These are phyloP conservation scores for Cardamine resedifolia DNA, from an alignment of 345 rosid species.

Conservation along the genomic window DNA sequence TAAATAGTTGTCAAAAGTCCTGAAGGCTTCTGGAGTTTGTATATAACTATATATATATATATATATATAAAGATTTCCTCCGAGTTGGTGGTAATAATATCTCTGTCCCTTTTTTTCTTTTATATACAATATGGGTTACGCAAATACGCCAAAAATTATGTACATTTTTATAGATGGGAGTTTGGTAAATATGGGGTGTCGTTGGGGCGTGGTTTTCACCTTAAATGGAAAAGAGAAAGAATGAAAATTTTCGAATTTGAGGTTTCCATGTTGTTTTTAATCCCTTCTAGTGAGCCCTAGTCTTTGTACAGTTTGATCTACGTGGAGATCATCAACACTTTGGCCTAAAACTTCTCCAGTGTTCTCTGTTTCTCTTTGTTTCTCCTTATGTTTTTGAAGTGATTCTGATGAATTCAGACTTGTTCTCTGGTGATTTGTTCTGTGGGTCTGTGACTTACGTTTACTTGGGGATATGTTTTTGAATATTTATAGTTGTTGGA, in stretches of 20 bases:
- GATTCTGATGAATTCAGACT: constrained; percentile 5
- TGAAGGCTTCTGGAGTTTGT: constrained; percentile 32
- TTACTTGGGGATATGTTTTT: neutral
- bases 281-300: constrained; percentile 30
- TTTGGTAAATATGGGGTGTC: constrained; percentile 31
- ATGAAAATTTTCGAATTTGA: neutral
- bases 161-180: constrained; percentile 20
- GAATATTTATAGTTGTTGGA: neutral
- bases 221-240: neutral
- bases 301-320: constrained; percentile 32
- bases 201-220: constrained; percentile 26
- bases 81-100: constrained; percentile 28
- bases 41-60: too few relatives aligned
- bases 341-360: constrained; percentile 6
- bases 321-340: constrained; percentile 24
- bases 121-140: neutral
- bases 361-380: neutral
- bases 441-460: neutral
- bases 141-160: constrained; percentile 11
- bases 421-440: constrained; percentile 10
- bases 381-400: constrained; percentile 11
- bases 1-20: constrained; percentile 27
- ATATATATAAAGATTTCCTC: constrained; percentile 22
- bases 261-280: constrained; percentile 31
- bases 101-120: neutral